These are phyloP conservation scores for Backusella westeae DNA, from an alignment of 192 early-diverging fungal genomes.

Conservation along the genomic window DNA sequence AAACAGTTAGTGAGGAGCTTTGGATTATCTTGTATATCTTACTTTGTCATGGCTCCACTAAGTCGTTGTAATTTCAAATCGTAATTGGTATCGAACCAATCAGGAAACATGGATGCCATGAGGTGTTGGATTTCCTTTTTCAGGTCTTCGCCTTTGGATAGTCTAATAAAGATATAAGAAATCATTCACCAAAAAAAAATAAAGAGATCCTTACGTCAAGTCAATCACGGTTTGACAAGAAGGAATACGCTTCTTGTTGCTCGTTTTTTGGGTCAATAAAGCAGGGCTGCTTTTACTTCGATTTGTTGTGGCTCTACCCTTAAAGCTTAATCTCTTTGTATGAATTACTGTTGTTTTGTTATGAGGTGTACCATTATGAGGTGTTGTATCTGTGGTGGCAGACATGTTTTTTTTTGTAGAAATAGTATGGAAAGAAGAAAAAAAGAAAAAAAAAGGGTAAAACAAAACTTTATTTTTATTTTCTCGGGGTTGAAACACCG, in stretches of 20 bases:
- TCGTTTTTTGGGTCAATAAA: not conserved
- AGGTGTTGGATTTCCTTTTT: not conserved
- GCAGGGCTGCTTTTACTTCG: not conserved
- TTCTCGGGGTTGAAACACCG: not conserved
- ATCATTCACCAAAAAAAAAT: not conserved
- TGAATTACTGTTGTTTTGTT: not conserved
- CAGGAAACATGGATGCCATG: slow-evolving; percentile 23
- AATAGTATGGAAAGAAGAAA: not conserved
- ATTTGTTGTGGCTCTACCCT: not conserved
- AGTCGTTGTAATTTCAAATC: slow-evolving; percentile 45
- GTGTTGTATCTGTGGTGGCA: not conserved
- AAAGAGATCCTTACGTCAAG: not conserved
- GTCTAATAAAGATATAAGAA: not conserved
- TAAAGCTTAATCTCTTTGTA: slow-evolving; percentile 1
- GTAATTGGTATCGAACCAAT: slow-evolving; percentile 16
- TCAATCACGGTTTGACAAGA: slow-evolving; percentile 17
- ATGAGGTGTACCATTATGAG: not conserved
- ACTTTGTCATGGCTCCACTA: slow-evolving; percentile 70
- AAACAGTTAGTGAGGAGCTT: not conserved
- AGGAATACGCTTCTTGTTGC: not conserved
- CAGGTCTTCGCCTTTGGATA: slow-evolving; percentile 30
- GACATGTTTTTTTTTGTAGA: not conserved
- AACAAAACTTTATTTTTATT: not conserved
- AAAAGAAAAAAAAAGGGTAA: not conserved
- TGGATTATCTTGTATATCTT: not conserved